Evolutionary conservation across 139 green algal species (phyloP).

Genomic region (Coccomyxa sp.): DNA sequence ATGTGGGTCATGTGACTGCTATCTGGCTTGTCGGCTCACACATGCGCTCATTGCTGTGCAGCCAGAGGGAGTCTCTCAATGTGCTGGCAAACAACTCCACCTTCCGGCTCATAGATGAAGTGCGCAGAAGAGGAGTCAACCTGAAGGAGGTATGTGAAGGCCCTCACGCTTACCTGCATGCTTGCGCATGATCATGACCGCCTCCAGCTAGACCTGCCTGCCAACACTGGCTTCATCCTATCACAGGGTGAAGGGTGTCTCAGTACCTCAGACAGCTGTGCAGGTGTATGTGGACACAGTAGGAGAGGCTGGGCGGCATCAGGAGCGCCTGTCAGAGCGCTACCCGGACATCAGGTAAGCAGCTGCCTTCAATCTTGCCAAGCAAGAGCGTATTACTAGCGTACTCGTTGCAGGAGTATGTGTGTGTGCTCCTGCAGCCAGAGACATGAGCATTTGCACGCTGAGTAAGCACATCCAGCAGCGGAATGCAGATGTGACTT

Average conservation of each 20-base stretch:
- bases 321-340: slow-evolving; percentile 14
- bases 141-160: slow-evolving; percentile 47
- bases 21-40: too few species aligned
- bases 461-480: background rate
- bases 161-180: background rate
- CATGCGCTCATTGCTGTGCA: slow-evolving; percentile 13
- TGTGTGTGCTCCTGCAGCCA: too few species aligned
- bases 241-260: too few species aligned
- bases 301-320: slow-evolving; percentile 77
- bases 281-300: slow-evolving; percentile 93
- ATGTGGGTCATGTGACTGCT: too few species aligned
- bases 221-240: background rate
- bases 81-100: slow-evolving; percentile 62
- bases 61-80: slow-evolving; percentile 60
- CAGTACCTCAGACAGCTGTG: background rate
- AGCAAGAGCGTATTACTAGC: too few species aligned
- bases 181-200: background rate
- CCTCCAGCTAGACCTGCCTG: background rate
- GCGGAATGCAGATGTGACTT: background rate
- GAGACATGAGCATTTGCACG: background rate
- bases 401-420: too few species aligned
- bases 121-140: slow-evolving; percentile 56
- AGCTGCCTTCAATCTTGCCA: background rate
- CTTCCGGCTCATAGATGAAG: slow-evolving; percentile 55
- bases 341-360: slow-evolving; percentile 59